Evolutionary conservation across 2,329 filamentous ascomycete genomes (phyloP).

Genomic region (Fusarium musae): DNA sequence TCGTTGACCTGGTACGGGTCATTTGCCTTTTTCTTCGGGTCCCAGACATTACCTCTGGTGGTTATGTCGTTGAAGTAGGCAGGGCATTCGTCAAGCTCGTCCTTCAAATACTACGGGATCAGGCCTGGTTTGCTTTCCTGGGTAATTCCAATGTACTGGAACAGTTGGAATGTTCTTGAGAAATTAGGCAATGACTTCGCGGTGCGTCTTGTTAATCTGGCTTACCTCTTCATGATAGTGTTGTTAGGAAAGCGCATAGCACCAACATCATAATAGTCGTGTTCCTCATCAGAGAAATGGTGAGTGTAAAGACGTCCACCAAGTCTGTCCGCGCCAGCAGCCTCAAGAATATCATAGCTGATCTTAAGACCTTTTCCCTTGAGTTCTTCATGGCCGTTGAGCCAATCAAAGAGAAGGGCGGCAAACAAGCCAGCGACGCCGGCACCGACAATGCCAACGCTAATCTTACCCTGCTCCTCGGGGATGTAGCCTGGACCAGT

Average conservation of each 20-base stretch:
- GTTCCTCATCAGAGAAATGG: neutral
- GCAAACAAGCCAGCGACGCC: neutral
- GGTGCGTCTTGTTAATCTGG: too few relatives aligned
- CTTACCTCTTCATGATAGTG: neutral
- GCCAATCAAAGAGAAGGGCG: neutral
- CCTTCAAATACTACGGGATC: rapidly evolving
- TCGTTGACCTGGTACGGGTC: neutral
- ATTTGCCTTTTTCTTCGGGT: rapidly evolving
- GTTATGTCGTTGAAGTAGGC: neutral
- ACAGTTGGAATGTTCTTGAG: neutral
- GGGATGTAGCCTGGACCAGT: neutral
- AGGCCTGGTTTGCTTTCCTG: neutral
- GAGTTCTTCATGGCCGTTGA: neutral
- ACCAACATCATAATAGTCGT: neutral
- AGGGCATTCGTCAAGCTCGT: rapidly evolving
- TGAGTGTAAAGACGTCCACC: neutral
- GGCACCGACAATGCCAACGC: neutral
- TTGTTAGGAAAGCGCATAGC: neutral
- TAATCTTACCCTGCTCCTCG: neutral
- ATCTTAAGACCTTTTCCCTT: neutral
- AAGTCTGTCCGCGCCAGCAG: neutral
- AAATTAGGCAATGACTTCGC: too few relatives aligned
- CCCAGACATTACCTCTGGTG: neutral
- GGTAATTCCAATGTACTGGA: neutral
- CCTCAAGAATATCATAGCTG: neutral